phyloP scores from a whole-genome alignment of 176 grass and related monocot species.

The Thalia dealbata region DNA sequence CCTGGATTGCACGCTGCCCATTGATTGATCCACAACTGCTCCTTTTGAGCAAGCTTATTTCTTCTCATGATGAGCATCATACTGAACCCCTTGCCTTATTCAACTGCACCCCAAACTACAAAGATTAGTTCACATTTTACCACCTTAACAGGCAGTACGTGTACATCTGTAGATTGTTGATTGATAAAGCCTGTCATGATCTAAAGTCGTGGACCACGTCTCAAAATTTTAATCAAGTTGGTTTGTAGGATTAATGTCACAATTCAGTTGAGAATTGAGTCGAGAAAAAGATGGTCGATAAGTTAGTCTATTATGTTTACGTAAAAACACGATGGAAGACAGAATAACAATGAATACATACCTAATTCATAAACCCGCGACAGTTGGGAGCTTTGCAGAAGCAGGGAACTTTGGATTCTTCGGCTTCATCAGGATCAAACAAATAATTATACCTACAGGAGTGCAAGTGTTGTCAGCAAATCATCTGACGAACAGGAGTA shows the following conservation, averaged over 20 bases:
- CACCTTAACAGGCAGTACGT: no score
- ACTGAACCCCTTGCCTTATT: background rate
- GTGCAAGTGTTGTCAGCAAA: background rate
- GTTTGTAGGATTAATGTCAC: no score
- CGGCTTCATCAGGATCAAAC: constrained; percentile 79
- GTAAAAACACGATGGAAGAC: no score
- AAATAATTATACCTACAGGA: constrained; percentile 67
- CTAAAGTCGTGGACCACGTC: background rate
- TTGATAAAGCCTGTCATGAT: no score
- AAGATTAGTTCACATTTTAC: background rate
- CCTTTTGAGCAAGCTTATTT: background rate
- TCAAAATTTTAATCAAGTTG: no score
- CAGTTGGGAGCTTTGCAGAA: constrained; percentile 75
- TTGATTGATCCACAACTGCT: no score
- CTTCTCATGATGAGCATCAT: background rate
- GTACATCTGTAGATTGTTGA: no score
- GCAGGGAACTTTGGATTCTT: constrained; percentile 70
- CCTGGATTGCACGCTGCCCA: no score
- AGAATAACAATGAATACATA: background rate
- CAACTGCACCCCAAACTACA: background rate
- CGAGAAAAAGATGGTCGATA: no score
- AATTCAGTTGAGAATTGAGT: background rate
- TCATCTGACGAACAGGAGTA: background rate
- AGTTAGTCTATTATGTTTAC: no score
- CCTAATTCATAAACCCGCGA: constrained; percentile 75